Conservation (phyloP, 208 protist genomes). For the Leptomonas pyrrhocoris region DNA sequence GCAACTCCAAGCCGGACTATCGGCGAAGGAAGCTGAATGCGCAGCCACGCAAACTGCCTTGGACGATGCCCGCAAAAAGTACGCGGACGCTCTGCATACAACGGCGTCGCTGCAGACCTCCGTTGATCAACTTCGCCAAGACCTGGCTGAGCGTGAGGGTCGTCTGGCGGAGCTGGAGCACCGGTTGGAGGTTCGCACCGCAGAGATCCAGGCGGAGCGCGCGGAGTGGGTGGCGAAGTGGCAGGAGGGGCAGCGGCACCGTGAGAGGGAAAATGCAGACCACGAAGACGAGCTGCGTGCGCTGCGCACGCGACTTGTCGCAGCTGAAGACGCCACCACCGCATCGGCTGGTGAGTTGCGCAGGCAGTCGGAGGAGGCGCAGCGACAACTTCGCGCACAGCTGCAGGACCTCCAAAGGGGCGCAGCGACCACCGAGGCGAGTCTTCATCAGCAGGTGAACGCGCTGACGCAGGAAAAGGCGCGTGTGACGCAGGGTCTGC, state of each 20-base stretch:
- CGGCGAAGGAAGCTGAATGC: background rate
- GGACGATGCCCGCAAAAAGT: background rate
- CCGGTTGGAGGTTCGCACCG: constrained; percentile 17
- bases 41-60: background rate
- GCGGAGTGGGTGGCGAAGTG: constrained; percentile 31
- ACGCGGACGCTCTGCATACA: background rate
- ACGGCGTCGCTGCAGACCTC: background rate
- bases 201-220: constrained; percentile 36
- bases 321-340: constrained; percentile 12
- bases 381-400: constrained; percentile 30
- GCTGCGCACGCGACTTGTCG: constrained; percentile 10
- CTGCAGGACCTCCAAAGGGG: constrained; percentile 18
- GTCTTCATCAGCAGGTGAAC: constrained; percentile 16
- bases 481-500: constrained; percentile 10
- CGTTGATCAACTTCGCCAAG: constrained; percentile 9
- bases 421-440: constrained; percentile 9
- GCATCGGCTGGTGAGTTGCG: background rate
- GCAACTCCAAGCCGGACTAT: background rate
- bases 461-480: constrained; percentile 20
- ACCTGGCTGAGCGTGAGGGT: constrained; percentile 10
- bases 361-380: constrained; percentile 1
- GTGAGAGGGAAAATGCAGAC: constrained; percentile 20
- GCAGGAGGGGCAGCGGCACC: constrained; percentile 30
- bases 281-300: background rate
- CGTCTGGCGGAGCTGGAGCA: constrained; percentile 14